A percentile compares a stretch with the other conserved stretches of the same genome.
These are phyloP conservation scores for Retiboletus fuscus DNA, from an alignment of 1,284 basidiomycete species.

Conservation along the genomic window DNA sequence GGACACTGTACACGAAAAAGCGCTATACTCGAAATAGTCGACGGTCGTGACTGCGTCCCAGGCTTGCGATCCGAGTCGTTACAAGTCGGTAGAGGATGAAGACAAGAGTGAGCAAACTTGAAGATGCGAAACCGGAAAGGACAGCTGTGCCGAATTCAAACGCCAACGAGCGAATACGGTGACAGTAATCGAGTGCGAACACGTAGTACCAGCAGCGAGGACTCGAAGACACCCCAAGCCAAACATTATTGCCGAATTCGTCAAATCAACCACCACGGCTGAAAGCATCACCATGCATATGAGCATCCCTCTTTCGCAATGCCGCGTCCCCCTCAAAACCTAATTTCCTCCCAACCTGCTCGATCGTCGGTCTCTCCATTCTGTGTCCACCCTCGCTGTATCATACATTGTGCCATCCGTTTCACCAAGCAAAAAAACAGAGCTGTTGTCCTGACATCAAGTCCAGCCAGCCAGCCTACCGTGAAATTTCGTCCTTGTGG, in stretches of 20 bases:
- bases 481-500: conserved; percentile 77
- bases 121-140: no score
- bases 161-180: no score
- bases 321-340: conserved; percentile 53
- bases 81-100: conserved; percentile 83
- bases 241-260: no score
- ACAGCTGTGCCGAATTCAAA: no score
- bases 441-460: conserved; percentile 67
- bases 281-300: conserved; percentile 68
- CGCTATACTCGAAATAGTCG: conserved; percentile 22
- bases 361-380: conserved; percentile 76
- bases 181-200: no score
- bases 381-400: conserved; percentile 52
- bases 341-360: conserved; percentile 67
- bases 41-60: conserved; percentile 73
- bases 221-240: no score
- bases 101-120: conserved; percentile 77
- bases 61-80: conserved; percentile 90
- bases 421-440: conserved; percentile 61
- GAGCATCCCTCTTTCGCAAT: conserved; percentile 78
- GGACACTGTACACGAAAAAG: conserved; percentile 63
- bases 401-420: conserved; percentile 49
- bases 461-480: conserved; percentile 49
- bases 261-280: no score
- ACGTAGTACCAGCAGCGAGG: no score